phyloP scores from a whole-genome alignment of 2,329 filamentous ascomycete species.

The Fonsecaea nubica region DNA sequence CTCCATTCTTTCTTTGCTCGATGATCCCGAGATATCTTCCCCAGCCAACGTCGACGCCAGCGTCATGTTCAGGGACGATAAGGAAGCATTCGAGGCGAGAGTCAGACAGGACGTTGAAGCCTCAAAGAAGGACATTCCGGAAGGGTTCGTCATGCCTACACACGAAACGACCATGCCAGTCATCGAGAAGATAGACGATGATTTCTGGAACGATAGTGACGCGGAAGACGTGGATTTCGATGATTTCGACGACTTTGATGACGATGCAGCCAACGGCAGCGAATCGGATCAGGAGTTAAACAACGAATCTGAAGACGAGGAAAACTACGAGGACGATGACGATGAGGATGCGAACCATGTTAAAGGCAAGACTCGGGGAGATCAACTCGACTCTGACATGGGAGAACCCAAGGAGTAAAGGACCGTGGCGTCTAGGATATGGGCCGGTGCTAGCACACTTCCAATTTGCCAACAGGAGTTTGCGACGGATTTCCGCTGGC shows the following conservation, averaged over 20 bases:
- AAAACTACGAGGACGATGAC: constrained; percentile 44
- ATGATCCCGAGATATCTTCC: constrained; percentile 91
- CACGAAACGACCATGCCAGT: constrained; percentile 62
- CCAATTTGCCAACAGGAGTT: background rate
- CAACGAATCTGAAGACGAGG: constrained; percentile 63
- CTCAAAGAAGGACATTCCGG: constrained; percentile 80
- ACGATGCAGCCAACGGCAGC: constrained; percentile 52
- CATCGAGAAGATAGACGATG: constrained; percentile 72
- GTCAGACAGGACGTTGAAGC: constrained; percentile 73
- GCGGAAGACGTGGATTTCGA: constrained; percentile 63
- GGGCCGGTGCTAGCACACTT: background rate
- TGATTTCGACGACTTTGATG: constrained; percentile 60
- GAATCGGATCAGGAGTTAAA: constrained; percentile 52
- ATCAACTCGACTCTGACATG: constrained; percentile 39
- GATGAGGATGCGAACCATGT: constrained; percentile 29
- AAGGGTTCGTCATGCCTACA: constrained; percentile 81
- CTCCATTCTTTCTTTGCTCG: constrained; percentile 87
- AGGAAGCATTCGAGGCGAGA: constrained; percentile 70
- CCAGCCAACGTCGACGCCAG: constrained; percentile 94
- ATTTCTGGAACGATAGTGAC: constrained; percentile 81
- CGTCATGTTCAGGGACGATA: constrained; percentile 79
- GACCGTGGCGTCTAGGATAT: background rate
- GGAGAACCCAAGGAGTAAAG: constrained; percentile 33
- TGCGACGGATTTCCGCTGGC: background rate
- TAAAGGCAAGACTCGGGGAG: constrained; percentile 34